Base-by-base conservation (phyloP, 805 yeast species). In the Grigorovia humatica region DNA sequence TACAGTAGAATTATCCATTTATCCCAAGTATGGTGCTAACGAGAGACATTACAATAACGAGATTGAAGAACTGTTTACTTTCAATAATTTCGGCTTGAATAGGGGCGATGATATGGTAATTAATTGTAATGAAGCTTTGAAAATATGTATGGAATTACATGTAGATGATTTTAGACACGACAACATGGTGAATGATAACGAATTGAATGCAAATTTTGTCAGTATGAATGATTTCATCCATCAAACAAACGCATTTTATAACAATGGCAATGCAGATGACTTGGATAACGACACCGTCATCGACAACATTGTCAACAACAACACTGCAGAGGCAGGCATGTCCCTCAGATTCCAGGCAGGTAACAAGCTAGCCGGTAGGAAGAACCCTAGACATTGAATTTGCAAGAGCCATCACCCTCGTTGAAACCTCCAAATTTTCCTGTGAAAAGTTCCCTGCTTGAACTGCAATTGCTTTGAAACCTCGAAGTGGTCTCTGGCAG, bases 101-200 rank as follows among this genome's bases (percentile, higher is more conserved):
- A 62, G 70, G 53, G 75, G 75, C 4, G 71, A 71, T 47, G 67
- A 65, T 19, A 54, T 72, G 65, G 70, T 73, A 1, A 57, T 55
- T 12, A 65, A 64, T 49, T 67, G 74, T 23, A 71, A 68, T 54
- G 60, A 63, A 17, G 74, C 74, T 4, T 48, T 74, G 17, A 61
- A 69, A 2, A 59, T 61, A 32, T 73, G 75, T 45, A 53, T 67
- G 56, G 70, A 66, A 49, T 44, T 64, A 29, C 55, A 55, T 52
- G 48, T 47, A 9, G 56, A 56, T 43, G 56, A 54, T 9, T 57
- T 54, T 9, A 44, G 32, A 4, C 52, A 51, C 40, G 52, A 46
- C 18, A 57, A 51, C n/a, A 50, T 9, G 48, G 50, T 45, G 15
- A 44, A 48, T 27, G 47, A 49, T 1, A 47, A 32, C 2, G 46